A percentile compares a stretch with the other conserved stretches of the same genome.
phyloP scores from a whole-genome alignment of 1,284 basidiomycete genomes.

The Paramarasmius palmivorus region DNA sequence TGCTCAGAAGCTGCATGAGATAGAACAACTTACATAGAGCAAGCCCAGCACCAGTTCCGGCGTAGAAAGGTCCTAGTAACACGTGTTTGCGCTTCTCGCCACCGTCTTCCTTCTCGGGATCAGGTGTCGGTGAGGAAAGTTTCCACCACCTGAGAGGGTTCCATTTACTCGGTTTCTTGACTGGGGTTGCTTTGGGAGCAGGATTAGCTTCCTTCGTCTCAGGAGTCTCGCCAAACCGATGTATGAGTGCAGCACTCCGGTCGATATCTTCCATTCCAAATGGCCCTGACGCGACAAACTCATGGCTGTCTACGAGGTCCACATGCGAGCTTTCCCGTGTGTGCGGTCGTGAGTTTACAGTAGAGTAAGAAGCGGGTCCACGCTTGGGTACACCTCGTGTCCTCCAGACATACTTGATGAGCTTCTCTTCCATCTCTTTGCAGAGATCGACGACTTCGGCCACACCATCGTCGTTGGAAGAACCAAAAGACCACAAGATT shows the following conservation, averaged over 20 bases:
- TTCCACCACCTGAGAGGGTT: constrained; percentile 13
- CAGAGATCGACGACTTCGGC: constrained; percentile 66
- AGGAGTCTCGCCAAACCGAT: background rate
- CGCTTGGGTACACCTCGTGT: constrained; percentile 45
- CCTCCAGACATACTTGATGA: constrained; percentile 83
- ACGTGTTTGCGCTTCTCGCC: constrained; percentile 36
- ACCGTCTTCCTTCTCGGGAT: constrained; percentile 1
- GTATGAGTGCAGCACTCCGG: constrained; percentile 4
- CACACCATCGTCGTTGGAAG: constrained; percentile 70
- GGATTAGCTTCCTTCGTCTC: background rate
- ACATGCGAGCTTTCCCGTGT: background rate
- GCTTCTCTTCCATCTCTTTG: constrained; percentile 70
- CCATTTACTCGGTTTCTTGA: background rate
- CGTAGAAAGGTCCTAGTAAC: constrained; percentile 72
- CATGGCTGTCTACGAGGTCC: background rate
- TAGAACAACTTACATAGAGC: constrained; percentile 50
- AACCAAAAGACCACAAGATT: constrained; percentile 31
- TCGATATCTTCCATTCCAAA: constrained; percentile 17
- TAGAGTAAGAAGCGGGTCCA: background rate
- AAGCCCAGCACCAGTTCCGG: constrained; percentile 68
- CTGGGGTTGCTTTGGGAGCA: background rate
- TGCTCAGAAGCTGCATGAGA: background rate
- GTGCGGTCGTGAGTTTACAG: background rate
- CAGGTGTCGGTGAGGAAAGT: constrained; percentile 4
- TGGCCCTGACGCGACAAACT: constrained; percentile 2